These are phyloP conservation scores for Phaeophleospora eucalypticola DNA, from an alignment of 2,329 filamentous ascomycete genomes.

Conservation along the genomic window DNA sequence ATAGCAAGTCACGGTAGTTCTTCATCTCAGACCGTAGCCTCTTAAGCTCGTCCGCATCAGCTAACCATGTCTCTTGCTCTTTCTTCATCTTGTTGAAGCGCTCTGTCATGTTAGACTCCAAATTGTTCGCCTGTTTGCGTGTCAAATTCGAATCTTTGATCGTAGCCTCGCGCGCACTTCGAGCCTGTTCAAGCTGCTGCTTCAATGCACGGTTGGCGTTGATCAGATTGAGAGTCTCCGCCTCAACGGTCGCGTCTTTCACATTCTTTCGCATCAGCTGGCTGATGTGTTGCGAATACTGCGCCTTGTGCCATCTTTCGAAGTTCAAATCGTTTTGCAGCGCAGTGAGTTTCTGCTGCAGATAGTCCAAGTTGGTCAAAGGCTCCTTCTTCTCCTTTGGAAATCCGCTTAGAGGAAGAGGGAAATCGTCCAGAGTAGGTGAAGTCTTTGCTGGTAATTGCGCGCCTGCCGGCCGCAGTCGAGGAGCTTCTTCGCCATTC, in stretches of 20 bases:
- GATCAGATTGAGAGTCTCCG: conserved; percentile 76
- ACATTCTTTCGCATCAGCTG: conserved; percentile 71
- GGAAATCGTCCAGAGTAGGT: conserved; percentile 26
- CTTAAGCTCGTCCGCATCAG: conserved; percentile 61
- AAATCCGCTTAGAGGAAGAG: conserved; percentile 14
- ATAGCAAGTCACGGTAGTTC: conserved; percentile 59
- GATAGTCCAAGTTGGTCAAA: conserved; percentile 45
- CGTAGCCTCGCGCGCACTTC: conserved; percentile 30
- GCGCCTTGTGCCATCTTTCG: conserved; percentile 77
- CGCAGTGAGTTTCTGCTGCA: conserved; percentile 71
- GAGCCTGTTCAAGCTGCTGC: conserved; percentile 54
- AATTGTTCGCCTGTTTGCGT: conserved; percentile 69
- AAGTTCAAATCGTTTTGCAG: conserved; percentile 78
- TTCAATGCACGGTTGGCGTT: conserved; percentile 71
- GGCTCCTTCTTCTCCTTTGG: conserved; percentile 19
- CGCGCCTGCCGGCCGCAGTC: conserved; percentile 12
- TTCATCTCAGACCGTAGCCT: conserved; percentile 53
- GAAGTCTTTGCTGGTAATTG: conserved; percentile 11
- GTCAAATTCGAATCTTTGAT: conserved; percentile 32
- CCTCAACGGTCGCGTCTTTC: conserved; percentile 71
- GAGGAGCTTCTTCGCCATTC: conserved; percentile 11
- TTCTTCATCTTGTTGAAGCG: conserved; percentile 30
- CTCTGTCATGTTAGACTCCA: conserved; percentile 50
- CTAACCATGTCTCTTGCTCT: conserved; percentile 32
- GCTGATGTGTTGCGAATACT: conserved; percentile 77